phyloP scores from a whole-genome alignment of 257 asterid genomes.

The Penstemon newberryi region DNA sequence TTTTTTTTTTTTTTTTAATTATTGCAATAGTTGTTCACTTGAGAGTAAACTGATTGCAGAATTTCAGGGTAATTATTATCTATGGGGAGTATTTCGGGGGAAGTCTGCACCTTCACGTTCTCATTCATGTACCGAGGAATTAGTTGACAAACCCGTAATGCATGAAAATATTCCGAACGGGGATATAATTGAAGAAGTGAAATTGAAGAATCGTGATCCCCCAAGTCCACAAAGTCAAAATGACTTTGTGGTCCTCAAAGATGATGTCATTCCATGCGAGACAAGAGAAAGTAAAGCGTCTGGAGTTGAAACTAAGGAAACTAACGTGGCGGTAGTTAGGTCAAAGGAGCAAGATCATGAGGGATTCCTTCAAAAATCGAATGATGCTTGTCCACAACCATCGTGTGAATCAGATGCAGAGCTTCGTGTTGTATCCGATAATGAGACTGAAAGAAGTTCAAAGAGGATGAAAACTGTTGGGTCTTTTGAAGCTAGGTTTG shows the following conservation, averaged over 20 bases:
- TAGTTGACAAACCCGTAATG: background rate
- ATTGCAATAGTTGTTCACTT: too few species aligned
- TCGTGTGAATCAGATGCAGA: constrained; percentile 23
- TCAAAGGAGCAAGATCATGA: constrained; percentile 1
- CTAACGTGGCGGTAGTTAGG: constrained; percentile 9
- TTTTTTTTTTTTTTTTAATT: too few species aligned
- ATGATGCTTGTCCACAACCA: constrained; percentile 5
- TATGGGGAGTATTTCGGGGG: constrained; percentile 83
- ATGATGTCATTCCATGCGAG: too few species aligned
- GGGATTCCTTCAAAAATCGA: constrained; percentile 7
- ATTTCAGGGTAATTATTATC: constrained; percentile 55
- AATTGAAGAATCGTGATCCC: too few species aligned
- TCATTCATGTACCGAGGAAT: too few species aligned
- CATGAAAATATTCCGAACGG: constrained; percentile 2
- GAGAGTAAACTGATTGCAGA: constrained; percentile 19
- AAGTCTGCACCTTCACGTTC: constrained; percentile 24
- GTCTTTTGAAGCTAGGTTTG: constrained; percentile 1
- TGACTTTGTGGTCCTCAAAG: too few species aligned
- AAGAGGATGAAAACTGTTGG: constrained; percentile 12
- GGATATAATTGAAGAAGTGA: background rate
- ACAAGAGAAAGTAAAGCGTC: background rate
- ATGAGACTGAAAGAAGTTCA: constrained; percentile 12
- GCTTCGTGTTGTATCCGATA: constrained; percentile 11
- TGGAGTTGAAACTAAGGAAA: constrained; percentile 11
- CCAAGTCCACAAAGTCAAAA: too few species aligned